Conservation (phyloP, 192 early-diverging fungal species). For the Physocladia obscura region DNA sequence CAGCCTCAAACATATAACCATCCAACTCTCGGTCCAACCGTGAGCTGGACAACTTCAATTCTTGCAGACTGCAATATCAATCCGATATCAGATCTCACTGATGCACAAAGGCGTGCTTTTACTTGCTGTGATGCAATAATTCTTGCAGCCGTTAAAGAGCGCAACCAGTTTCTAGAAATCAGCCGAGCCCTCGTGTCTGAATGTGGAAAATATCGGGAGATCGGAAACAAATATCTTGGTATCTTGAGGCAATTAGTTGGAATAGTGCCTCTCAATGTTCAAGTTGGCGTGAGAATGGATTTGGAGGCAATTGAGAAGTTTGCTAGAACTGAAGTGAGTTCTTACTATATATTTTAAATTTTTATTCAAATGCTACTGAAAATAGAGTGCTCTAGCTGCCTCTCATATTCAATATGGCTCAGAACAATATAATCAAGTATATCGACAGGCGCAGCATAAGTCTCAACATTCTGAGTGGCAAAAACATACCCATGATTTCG, state of each 20-base stretch:
- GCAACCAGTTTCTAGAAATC: conserved; percentile 28
- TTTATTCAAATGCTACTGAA: conserved; percentile 2
- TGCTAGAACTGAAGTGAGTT: conserved; percentile 7
- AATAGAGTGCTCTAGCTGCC: neutral
- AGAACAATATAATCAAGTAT: too few relatives aligned
- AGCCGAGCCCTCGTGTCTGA: conserved; percentile 10
- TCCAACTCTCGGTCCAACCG: conserved; percentile 8
- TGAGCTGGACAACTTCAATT: conserved; percentile 9
- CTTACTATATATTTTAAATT: neutral
- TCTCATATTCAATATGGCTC: neutral
- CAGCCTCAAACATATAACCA: conserved; percentile 6
- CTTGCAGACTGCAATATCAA: neutral
- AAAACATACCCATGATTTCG: too few relatives aligned
- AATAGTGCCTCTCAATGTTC: conserved; percentile 18
- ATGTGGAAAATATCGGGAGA: neutral
- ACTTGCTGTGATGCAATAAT: conserved; percentile 12
- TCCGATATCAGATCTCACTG: neutral
- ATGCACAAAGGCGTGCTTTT: conserved; percentile 14
- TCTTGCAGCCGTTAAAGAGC: conserved; percentile 24
- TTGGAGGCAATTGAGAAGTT: conserved; percentile 26
- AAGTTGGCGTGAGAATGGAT: conserved; percentile 28
- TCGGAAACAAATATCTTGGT: conserved; percentile 9
- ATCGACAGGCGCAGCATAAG: too few relatives aligned
- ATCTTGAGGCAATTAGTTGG: conserved; percentile 15
- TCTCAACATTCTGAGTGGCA: too few relatives aligned